A percentile compares a stretch with the other conserved stretches of the same genome.
These are phyloP conservation scores for Fraxinus sp. DNA, from an alignment of 305 asterid species.

Conservation along the genomic window DNA sequence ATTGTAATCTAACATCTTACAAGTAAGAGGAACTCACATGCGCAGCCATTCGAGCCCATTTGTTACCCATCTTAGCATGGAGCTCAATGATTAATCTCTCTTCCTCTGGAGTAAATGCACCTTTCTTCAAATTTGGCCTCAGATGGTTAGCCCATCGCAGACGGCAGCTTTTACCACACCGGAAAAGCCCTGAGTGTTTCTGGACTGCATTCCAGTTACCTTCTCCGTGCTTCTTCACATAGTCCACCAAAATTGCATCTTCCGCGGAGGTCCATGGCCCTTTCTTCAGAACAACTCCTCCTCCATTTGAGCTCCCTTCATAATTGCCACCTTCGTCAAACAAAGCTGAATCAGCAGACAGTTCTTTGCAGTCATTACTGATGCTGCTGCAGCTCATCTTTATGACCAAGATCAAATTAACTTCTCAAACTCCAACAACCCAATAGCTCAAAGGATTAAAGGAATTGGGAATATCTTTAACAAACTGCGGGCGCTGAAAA, in stretches of 20 bases:
- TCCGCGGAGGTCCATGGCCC: slow-evolving; percentile 78
- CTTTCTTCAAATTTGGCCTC: slow-evolving; percentile 66
- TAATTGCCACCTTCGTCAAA: slow-evolving; percentile 40
- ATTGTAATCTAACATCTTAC: not conserved
- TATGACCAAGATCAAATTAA: not conserved
- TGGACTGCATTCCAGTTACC: slow-evolving; percentile 72
- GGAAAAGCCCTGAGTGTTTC: slow-evolving; percentile 55
- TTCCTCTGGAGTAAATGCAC: slow-evolving; percentile 62
- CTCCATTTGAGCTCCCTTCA: slow-evolving; percentile 35
- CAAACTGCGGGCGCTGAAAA: slow-evolving; percentile 16
- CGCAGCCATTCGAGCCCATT: slow-evolving; percentile 79
- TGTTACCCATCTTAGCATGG: slow-evolving; percentile 72
- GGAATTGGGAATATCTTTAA: slow-evolving; percentile 18
- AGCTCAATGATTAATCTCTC: slow-evolving; percentile 59
- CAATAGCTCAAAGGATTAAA: slow-evolving; percentile 31
- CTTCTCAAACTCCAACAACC: slow-evolving; percentile 18
- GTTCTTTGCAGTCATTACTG: slow-evolving; percentile 42
- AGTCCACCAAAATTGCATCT: slow-evolving; percentile 55
- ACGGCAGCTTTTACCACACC: slow-evolving; percentile 74
- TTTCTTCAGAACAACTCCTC: slow-evolving; percentile 44
- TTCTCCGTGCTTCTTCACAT: slow-evolving; percentile 64
- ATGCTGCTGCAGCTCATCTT: slow-evolving; percentile 40
- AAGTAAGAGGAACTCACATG: slow-evolving; percentile 47
- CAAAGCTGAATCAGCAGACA: slow-evolving; percentile 51
- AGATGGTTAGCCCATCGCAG: slow-evolving; percentile 72